These are phyloP conservation scores for Pulveroboletus ravenelii DNA, from an alignment of 768 basidiomycete genomes.

Conservation along the genomic window DNA sequence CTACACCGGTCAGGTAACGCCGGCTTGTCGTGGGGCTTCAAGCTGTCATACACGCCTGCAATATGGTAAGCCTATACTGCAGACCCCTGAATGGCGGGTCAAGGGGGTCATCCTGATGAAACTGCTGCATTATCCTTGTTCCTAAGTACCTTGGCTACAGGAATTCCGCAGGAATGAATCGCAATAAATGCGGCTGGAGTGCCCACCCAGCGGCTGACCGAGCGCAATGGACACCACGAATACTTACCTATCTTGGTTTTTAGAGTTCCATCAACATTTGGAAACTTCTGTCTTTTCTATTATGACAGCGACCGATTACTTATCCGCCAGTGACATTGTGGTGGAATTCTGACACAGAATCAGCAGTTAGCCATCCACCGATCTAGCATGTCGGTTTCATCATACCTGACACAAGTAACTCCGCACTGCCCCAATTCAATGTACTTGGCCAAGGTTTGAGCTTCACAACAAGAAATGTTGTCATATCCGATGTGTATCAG, in stretches of 20 bases:
- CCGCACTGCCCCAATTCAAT: neutral
- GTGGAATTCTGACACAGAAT: neutral
- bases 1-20: neutral
- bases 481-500: slow-evolving; percentile 3
- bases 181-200: slow-evolving; percentile 1
- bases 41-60: neutral
- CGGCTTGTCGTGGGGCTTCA: neutral
- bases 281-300: neutral
- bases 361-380: neutral
- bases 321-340: slow-evolving; percentile 2
- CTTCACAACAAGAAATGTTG: neutral
- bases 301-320: neutral
- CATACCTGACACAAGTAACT: neutral
- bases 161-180: neutral
- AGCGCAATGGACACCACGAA: neutral
- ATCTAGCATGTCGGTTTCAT: neutral
- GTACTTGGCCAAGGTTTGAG: neutral
- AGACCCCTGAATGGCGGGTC: neutral
- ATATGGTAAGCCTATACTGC: neutral
- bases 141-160: neutral
- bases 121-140: neutral
- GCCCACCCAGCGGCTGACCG: neutral
- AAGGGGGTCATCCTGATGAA: neutral
- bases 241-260: neutral
- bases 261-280: slow-evolving; percentile 9